Conservation (phyloP, 257 asterid genomes). For the Solanum chaucha region DNA sequence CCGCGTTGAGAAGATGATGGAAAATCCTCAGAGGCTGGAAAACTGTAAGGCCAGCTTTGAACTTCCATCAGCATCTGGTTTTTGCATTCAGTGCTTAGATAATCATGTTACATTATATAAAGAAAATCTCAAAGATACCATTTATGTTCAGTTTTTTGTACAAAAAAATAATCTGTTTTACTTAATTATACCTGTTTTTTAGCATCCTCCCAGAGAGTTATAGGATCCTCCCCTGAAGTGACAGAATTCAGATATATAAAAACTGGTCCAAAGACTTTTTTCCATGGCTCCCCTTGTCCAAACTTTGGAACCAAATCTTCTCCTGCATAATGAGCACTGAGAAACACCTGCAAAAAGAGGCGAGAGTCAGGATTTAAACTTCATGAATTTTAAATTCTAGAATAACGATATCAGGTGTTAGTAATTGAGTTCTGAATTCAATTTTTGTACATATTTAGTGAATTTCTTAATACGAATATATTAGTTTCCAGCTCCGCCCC, state of each 20-base stretch:
- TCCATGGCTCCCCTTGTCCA: slow-evolving; percentile 52
- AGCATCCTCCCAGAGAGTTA: slow-evolving; percentile 56
- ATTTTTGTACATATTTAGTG: not conserved
- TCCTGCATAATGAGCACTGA: slow-evolving; percentile 56
- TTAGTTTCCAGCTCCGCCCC: not conserved
- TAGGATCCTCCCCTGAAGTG: slow-evolving; percentile 21
- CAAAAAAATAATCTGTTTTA: not conserved
- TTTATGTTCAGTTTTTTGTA: not conserved
- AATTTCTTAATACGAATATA: not conserved
- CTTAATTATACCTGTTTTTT: slow-evolving; percentile 37
- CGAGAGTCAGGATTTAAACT: not conserved
- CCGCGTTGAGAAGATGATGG: slow-evolving; percentile 51
- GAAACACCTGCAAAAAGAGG: slow-evolving; percentile 32
- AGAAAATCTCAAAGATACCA: not conserved
- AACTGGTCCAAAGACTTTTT: slow-evolving; percentile 73
- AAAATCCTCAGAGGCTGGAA: slow-evolving; percentile 48
- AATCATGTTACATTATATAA: not conserved
- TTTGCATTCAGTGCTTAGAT: not conserved
- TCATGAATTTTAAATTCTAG: not conserved
- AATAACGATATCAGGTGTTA: not conserved
- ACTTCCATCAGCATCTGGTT: slow-evolving; percentile 43
- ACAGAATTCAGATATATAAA: slow-evolving; percentile 51
- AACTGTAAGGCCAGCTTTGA: slow-evolving; percentile 56
- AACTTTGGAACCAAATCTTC: slow-evolving; percentile 51
- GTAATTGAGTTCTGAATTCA: not conserved